A percentile compares a stretch with the other conserved stretches of the same genome.
These are phyloP conservation scores for Penicillium sp. DNA, from an alignment of 2,329 filamentous ascomycete genomes.

Conservation along the genomic window DNA sequence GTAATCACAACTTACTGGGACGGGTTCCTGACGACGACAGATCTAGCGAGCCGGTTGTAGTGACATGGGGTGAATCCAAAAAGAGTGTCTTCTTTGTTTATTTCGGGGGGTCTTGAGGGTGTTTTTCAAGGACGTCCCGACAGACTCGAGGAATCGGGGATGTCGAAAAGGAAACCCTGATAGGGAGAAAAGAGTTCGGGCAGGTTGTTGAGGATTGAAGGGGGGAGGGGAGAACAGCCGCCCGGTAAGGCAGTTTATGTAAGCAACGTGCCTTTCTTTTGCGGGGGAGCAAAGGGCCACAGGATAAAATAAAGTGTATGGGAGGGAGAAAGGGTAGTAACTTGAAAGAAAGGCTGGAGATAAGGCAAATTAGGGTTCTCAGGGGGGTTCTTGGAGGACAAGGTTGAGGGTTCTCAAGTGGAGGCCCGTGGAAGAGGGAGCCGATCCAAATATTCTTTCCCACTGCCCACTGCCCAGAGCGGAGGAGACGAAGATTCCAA, in stretches of 20 bases:
- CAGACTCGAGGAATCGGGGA: conserved; percentile 11
- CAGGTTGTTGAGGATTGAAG: conserved; percentile 1
- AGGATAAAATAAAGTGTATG: not conserved
- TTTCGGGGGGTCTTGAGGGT: not conserved
- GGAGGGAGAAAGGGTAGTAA: not conserved
- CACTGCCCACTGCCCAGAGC: not conserved
- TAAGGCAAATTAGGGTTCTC: not conserved
- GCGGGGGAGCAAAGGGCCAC: conserved; percentile 10
- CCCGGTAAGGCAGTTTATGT: conserved; percentile 23
- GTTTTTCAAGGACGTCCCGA: conserved; percentile 11
- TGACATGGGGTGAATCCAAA: conserved; percentile 31
- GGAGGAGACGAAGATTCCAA: conserved; percentile 12
- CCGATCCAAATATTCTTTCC: not conserved
- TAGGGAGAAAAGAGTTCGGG: conserved; percentile 9
- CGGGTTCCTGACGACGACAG: conserved; percentile 33
- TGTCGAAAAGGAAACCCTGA: conserved; percentile 15
- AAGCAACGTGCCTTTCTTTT: conserved; percentile 17
- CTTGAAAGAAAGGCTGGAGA: not conserved
- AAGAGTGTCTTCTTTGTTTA: not conserved
- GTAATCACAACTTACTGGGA: conserved; percentile 27
- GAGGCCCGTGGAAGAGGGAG: not conserved
- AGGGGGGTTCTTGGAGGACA: not conserved
- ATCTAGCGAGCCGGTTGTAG: conserved; percentile 29
- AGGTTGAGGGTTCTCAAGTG: not conserved
- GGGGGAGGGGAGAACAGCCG: conserved; percentile 7